Base-by-base conservation (phyloP, 345 rosid genomes). In the Lepidium sativum region DNA sequence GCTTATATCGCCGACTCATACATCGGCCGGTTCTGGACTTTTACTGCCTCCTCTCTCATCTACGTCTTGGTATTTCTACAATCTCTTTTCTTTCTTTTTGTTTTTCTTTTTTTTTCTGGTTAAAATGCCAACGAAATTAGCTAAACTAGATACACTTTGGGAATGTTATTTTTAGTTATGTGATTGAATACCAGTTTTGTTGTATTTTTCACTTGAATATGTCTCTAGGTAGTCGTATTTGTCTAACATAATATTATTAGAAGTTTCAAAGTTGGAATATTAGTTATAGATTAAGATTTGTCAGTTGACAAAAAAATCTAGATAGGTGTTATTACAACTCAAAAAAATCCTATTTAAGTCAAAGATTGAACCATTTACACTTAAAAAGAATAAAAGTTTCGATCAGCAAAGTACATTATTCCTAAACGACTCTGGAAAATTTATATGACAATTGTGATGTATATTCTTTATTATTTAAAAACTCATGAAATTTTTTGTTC, bases 11-110 rank as follows among this genome's bases (percentile, higher is more conserved):
- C 98, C 9, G 98, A 92, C 68, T 72, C 95, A 17, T 84, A 85
- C 69, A n/a, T 92, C 47, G 98, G 96, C 33, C 92, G 98, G 2
- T 92, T 79, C 59, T 92, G 98, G 98, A 92, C 96, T 25, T 88
- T 89, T 80, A 92, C 95, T n/a, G 67, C 81, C 33, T 83, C 92
- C 11, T 92, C 98, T 42, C 84, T 92, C 45, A 78, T 89, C 54
- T 92, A 92, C 42, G 88, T 82, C 78, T 39, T 76, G 86, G 98
- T 88, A 82, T 23, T 17, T 9, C 14, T 16, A 9, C 34, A 6
- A 4, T 29, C n/a, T 48, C 37, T 20, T 27, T 3, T 23, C n/a
- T n/a, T n/a, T n/a, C 35, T 11, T 18, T 9, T 34, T 34, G 4
- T 65, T 41, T 1, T 20, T 20, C 8, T 20, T 35, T 16, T 23